Evolutionary conservation across 2,329 filamentous ascomycete species (phyloP).

Genomic region (Periconia sp.): DNA sequence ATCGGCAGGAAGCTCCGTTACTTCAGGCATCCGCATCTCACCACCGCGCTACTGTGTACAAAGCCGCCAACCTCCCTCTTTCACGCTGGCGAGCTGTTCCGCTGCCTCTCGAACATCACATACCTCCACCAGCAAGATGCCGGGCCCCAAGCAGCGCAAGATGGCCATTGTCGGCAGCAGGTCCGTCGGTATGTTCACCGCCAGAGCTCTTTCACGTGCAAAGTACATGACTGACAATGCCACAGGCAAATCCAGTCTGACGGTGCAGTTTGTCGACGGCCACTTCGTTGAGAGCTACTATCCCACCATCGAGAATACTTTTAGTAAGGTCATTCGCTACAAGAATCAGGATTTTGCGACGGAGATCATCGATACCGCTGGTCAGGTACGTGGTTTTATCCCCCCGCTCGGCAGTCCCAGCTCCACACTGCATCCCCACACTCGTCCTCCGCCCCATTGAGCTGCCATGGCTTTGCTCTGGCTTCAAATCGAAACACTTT

Average conservation of each 20-base stretch:
- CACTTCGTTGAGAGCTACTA: slow-evolving; percentile 99
- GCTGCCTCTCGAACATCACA: slow-evolving; percentile 10
- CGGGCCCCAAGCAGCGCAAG: slow-evolving; percentile 85
- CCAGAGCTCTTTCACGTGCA: background rate
- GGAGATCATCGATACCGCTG: slow-evolving; percentile 97
- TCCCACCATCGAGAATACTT: slow-evolving; percentile 98
- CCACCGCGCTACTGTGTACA: too few species aligned
- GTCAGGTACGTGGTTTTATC: slow-evolving; percentile 68
- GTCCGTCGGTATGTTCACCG: slow-evolving; percentile 72
- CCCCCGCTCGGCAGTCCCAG: slow-evolving; percentile 19
- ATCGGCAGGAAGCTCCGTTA: slow-evolving; percentile 29
- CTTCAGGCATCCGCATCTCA: slow-evolving; percentile 29
- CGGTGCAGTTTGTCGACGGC: slow-evolving; percentile 95
- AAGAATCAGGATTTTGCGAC: slow-evolving; percentile 93
- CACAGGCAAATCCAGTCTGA: slow-evolving; percentile 93
- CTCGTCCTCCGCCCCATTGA: slow-evolving; percentile 5
- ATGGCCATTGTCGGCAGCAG: slow-evolving; percentile 95
- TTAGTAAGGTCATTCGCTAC: slow-evolving; percentile 91
- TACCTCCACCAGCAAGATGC: slow-evolving; percentile 56
- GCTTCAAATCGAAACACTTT: too few species aligned
- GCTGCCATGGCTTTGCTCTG: background rate
- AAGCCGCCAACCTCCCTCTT: slow-evolving; percentile 18
- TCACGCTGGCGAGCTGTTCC: slow-evolving; percentile 32
- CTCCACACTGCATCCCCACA: slow-evolving; percentile 18
- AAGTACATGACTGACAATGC: slow-evolving; percentile 21